Conservation (phyloP, 2,329 filamentous ascomycete species). For the Venturia aucupariae region DNA sequence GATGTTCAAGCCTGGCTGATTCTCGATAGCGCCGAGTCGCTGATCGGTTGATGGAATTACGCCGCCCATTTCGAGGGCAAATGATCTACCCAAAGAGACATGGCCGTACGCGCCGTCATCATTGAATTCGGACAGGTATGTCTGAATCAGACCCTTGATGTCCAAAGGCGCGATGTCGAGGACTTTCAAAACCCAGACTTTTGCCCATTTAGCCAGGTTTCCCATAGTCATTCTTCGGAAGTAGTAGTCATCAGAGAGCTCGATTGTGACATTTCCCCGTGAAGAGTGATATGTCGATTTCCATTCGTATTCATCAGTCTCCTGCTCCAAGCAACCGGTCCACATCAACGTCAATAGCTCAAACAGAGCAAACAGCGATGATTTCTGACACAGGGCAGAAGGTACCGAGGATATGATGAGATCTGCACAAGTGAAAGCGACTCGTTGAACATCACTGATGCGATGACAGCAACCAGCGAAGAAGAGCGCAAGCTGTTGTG, state of each 20-base stretch:
- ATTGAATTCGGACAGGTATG: conserved; percentile 89
- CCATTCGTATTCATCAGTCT: conserved; percentile 89
- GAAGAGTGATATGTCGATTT: conserved; percentile 69
- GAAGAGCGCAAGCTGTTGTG: conserved; percentile 73
- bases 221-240: conserved; percentile 74
- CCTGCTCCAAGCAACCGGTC: conserved; percentile 85
- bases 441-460: conserved; percentile 82
- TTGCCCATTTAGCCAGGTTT: conserved; percentile 66
- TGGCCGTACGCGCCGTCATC: conserved; percentile 88
- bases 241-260: conserved; percentile 87
- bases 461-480: conserved; percentile 89
- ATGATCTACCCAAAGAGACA: conserved; percentile 83
- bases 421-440: conserved; percentile 74
- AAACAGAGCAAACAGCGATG: conserved; percentile 83
- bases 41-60: conserved; percentile 80
- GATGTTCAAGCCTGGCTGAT: conserved; percentile 61
- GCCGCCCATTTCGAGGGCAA: conserved; percentile 87
- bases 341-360: conserved; percentile 93
- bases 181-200: conserved; percentile 68
- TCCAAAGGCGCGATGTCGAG: conserved; percentile 83
- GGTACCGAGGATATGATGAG: conserved; percentile 77
- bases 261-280: conserved; percentile 69
- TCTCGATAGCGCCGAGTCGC: conserved; percentile 69
- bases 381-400: conserved; percentile 80
- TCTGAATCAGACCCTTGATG: conserved; percentile 85